phyloP scores from a whole-genome alignment of 2,329 filamentous ascomycete species.

The Fusarium palustre region DNA sequence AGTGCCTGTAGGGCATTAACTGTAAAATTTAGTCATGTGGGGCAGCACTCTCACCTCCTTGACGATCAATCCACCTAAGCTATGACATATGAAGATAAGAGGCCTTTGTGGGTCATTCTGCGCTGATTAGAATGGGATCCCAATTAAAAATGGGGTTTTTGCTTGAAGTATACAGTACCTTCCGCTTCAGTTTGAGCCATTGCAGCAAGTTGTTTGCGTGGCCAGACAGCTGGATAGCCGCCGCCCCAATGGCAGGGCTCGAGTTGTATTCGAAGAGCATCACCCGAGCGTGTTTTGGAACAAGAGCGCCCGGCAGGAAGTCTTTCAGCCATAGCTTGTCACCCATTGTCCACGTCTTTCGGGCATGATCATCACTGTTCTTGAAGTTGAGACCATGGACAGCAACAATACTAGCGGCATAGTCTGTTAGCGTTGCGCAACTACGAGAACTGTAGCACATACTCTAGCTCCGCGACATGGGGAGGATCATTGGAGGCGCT shows the following conservation, averaged over 20 bases:
- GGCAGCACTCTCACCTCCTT: not conserved
- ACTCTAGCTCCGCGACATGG: not conserved
- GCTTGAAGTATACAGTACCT: not conserved
- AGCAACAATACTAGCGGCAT: not conserved
- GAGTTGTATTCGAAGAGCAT: constrained; percentile 3
- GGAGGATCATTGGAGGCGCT: not conserved
- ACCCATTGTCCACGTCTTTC: not conserved
- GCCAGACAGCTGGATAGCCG: not conserved
- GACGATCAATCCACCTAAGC: constrained; percentile 1
- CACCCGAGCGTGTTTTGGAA: not conserved
- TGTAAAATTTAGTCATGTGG: not conserved
- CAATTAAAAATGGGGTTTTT: not conserved
- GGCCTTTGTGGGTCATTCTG: not conserved
- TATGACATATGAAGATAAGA: constrained; percentile 1
- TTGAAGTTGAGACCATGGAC: constrained; percentile 1
- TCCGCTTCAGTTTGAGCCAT: constrained; percentile 1
- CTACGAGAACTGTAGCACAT: not conserved
- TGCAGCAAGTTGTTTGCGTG: not conserved
- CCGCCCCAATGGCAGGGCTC: not conserved
- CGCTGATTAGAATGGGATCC: not conserved
- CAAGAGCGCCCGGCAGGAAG: not conserved
- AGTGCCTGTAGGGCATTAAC: not conserved
- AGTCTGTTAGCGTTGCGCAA: not conserved
- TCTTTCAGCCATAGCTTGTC: constrained; percentile 3
- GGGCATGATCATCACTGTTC: not conserved